Percentiles rank a stretch among this genome's conserved stretches.
Conservation (phyloP, 192 early-diverging fungal species). For the Backusella psychrophila region DNA sequence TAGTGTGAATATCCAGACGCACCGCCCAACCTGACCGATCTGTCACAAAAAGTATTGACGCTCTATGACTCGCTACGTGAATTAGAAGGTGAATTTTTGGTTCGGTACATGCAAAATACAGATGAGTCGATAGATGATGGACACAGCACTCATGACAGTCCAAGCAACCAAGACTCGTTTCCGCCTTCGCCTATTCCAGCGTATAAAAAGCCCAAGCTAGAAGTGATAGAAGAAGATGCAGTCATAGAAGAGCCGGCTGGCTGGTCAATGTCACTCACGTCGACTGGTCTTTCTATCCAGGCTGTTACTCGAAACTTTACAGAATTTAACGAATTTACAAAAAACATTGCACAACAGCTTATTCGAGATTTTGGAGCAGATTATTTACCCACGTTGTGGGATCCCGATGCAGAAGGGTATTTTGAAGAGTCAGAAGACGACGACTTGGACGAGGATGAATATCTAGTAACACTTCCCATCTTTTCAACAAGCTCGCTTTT, state of each 20-base stretch:
- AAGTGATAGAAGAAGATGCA: not conserved
- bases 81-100: conserved; percentile 32
- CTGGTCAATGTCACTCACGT: conserved; percentile 29
- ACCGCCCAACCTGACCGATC: conserved; percentile 31
- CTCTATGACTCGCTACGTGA: conserved; percentile 31
- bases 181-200: not conserved
- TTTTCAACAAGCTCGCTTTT: conserved; percentile 16
- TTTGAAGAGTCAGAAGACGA: conserved; percentile 25
- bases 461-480: conserved; percentile 33
- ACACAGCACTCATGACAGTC: not conserved
- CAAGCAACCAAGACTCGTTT: not conserved
- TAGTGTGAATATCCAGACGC: conserved; percentile 42
- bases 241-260: not conserved
- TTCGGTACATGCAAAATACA: conserved; percentile 28
- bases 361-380: conserved; percentile 22
- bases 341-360: conserved; percentile 14
- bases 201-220: not conserved
- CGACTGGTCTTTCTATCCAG: conserved; percentile 22
- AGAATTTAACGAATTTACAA: conserved; percentile 20
- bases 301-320: conserved; percentile 12
- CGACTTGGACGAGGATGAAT: conserved; percentile 32
- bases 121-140: not conserved
- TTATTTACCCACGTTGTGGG: conserved; percentile 2
- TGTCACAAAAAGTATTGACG: conserved; percentile 32
- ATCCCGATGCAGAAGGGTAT: conserved; percentile 8